phyloP scores from a whole-genome alignment of 1,139 yeast genomes.

The Arxiozyma slooffiae region DNA sequence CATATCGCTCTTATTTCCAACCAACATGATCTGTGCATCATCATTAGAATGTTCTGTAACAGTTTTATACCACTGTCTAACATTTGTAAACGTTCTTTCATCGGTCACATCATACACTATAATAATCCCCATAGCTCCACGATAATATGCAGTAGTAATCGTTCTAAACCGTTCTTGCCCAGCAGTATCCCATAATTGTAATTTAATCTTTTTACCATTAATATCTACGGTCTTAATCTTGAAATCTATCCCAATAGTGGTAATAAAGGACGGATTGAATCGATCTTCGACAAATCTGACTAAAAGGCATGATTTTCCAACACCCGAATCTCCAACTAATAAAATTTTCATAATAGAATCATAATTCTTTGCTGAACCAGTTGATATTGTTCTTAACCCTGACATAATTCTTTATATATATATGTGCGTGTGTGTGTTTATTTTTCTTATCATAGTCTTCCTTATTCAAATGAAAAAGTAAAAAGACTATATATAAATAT shows the following conservation, averaged over 20 bases:
- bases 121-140: constrained; percentile 98
- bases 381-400: constrained; percentile 20
- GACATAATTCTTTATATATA: constrained; percentile 22
- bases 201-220: constrained; percentile 83
- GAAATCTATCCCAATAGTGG: constrained; percentile 97
- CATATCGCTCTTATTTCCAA: constrained; percentile 86
- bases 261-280: constrained; percentile 91
- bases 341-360: constrained; percentile 91
- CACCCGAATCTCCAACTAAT: constrained; percentile 94
- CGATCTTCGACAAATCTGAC: constrained; percentile 94
- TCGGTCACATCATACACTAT: constrained; percentile 95
- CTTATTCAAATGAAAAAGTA: no score
- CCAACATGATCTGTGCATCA: constrained; percentile 86
- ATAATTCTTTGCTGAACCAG: constrained; percentile 50
- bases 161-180: constrained; percentile 90
- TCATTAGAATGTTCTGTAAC: constrained; percentile 95
- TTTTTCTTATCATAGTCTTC: no score
- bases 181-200: constrained; percentile 98
- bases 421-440: no score
- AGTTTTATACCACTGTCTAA: constrained; percentile 87
- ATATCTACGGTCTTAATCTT: constrained; percentile 93
- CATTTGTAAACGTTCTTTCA: constrained; percentile 75
- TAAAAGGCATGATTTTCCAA: constrained; percentile 90
- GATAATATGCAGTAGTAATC: constrained; percentile 93
- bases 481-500: no score